Evolutionary conservation across 75 land plant genomes (phyloP), one percentile per base, ranked within the genome.

Genomic region (Ceratopteris richardii): DNA sequence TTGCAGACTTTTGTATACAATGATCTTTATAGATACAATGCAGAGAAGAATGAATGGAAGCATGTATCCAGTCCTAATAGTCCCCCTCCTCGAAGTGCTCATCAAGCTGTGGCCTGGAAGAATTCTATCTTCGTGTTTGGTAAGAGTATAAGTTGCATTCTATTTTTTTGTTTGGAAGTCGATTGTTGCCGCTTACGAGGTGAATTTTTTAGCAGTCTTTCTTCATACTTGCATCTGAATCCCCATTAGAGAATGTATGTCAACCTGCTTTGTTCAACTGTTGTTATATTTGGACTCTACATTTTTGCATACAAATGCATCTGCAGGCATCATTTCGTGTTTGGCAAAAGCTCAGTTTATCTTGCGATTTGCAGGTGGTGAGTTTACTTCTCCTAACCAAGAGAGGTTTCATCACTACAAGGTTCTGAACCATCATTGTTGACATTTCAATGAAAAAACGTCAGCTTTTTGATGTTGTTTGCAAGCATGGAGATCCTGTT

Each of bases 11-110:
- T 70, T 81, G 92, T 95, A 9, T 95, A 95, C 76, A 88, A 88
- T 54, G 92, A 95, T 82, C 78, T 95, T 23, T 90, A 82, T 58
- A 76, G 99, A 18, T 87, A 81, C 65, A 93, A 90, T 61, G 75
- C 85, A 28, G 99, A 95, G 42, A 95, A 90, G 65, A 60, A 69
- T 26, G 92, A 90, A 42, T 95, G 96, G 96, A 95, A 95, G 63
- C 73, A 86, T 68, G 70, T 95, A 29, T 90, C 88, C 28, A 95
- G 99, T 64, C 99, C 99, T n/a, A 95, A 86, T 42, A 90, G 96
- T 65, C 99, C 99, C 26, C 99, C 99, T 16, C 99, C 99, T 63
- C 85, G 97, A 28, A 95, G 99, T 71, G 88, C 99, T 48, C 99
- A 95, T 63, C 99, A 95, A 58, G 84, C 96, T 18, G 88, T 90